phyloP scores from a whole-genome alignment of 108 stramenopile species.

The Cyclotella choctawhatcheeana region DNA sequence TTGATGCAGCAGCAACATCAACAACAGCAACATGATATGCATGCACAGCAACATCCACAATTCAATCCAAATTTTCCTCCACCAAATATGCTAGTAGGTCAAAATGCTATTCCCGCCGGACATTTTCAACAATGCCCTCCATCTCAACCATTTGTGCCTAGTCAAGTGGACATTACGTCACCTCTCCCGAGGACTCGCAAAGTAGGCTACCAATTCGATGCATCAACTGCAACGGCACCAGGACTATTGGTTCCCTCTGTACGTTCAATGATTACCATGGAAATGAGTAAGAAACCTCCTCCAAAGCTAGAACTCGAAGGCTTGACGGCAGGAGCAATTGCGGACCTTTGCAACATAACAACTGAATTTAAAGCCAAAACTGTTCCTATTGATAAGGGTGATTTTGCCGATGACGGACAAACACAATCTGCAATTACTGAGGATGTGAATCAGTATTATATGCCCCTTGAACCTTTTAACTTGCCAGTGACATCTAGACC shows the following conservation, averaged over 20 bases:
- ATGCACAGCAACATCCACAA: neutral
- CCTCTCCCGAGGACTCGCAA: neutral
- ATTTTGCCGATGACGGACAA: constrained; percentile 34
- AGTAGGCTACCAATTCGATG: constrained; percentile 16
- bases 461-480: constrained; percentile 46
- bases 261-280: constrained; percentile 50
- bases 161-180: neutral
- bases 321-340: constrained; percentile 50
- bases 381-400: constrained; percentile 44
- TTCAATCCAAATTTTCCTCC: constrained; percentile 6
- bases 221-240: constrained; percentile 35
- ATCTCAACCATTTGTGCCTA: constrained; percentile 4
- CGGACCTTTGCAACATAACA: constrained; percentile 48
- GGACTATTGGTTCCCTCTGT: constrained; percentile 49
- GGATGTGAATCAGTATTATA: constrained; percentile 42
- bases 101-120: neutral
- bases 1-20: constrained; percentile 11
- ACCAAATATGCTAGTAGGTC: neutral
- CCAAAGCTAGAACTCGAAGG: constrained; percentile 45
- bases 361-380: constrained; percentile 40
- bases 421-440: constrained; percentile 9
- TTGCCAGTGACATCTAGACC: constrained; percentile 42
- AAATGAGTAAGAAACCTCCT: constrained; percentile 24
- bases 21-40: constrained; percentile 4
- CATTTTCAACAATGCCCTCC: constrained; percentile 11